Conservation (phyloP, 2,329 filamentous ascomycete genomes). For the Colletotrichum abscissum region DNA sequence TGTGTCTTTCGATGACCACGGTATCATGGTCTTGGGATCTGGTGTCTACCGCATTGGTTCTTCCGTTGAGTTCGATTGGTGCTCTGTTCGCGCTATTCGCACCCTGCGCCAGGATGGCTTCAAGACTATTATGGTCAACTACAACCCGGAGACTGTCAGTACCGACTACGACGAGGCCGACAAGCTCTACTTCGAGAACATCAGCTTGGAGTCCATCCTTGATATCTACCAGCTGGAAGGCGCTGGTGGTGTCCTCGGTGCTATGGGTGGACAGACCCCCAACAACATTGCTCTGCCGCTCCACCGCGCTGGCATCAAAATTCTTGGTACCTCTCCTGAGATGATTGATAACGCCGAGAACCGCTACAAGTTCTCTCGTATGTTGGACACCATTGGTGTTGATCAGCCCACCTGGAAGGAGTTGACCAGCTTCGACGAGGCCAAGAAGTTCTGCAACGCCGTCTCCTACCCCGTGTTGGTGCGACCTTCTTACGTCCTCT, state of each 20-base stretch:
- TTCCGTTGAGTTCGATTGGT: slow-evolving; percentile 99
- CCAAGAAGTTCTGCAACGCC: slow-evolving; percentile 84
- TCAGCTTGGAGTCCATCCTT: slow-evolving; percentile 88
- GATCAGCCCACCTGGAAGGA: slow-evolving; percentile 99
- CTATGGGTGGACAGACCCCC: slow-evolving; percentile 96
- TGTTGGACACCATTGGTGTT: slow-evolving; percentile 93
- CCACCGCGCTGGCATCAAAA: slow-evolving; percentile 88
- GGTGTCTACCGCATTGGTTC: slow-evolving; percentile 98
- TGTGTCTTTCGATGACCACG: slow-evolving; percentile 85
- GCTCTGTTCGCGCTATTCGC: slow-evolving; percentile 92
- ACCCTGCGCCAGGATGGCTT: slow-evolving; percentile 85
- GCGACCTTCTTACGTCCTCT: slow-evolving; percentile 95
- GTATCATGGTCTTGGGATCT: slow-evolving; percentile 95
- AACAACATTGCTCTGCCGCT: slow-evolving; percentile 97
- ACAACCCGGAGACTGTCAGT: slow-evolving; percentile 88
- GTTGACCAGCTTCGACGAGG: slow-evolving; percentile 93
- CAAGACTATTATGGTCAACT: slow-evolving; percentile 98
- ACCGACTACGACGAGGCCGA: slow-evolving; percentile 97
- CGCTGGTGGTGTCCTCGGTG: slow-evolving; percentile 86
- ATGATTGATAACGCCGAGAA: slow-evolving; percentile 99
- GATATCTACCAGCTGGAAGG: slow-evolving; percentile 93
- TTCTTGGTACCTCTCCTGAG: slow-evolving; percentile 94
- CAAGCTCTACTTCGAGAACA: slow-evolving; percentile 95
- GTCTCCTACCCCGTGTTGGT: slow-evolving; percentile 96
- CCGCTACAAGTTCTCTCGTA: slow-evolving; percentile 97